These are phyloP conservation scores for Telfairia occidentalis DNA, from an alignment of 331 rosid species.

Conservation along the genomic window DNA sequence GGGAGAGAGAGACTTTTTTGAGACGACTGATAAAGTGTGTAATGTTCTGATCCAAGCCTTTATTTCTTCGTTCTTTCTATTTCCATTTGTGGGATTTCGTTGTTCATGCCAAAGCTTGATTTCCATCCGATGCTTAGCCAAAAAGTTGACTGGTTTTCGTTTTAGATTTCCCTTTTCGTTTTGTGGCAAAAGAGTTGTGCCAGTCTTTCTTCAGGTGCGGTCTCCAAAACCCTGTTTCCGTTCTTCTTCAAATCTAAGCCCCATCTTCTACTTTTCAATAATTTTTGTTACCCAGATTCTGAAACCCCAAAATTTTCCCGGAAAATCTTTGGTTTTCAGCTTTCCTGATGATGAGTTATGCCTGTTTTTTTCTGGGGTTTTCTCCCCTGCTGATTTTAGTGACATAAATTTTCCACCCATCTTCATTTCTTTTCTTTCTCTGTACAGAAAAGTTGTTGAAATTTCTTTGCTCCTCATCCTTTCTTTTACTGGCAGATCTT, in stretches of 20 bases:
- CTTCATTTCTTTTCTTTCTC: neutral
- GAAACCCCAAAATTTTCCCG: neutral
- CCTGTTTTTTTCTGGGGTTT: neutral
- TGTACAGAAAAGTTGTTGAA: neutral
- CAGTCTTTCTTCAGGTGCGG: neutral
- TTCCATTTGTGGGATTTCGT: constrained; percentile 9
- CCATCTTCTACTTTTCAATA: neutral
- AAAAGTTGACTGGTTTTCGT: constrained; percentile 5
- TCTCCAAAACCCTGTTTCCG: neutral
- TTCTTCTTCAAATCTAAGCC: constrained; percentile 10
- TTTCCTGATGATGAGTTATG: neutral
- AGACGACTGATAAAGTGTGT: constrained; percentile 20
- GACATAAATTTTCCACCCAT: neutral
- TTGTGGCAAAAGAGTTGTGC: neutral
- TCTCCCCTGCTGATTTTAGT: constrained; percentile 1
- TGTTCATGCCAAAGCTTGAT: neutral
- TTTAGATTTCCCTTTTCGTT: neutral
- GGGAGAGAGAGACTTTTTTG: constrained; percentile 17
- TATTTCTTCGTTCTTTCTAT: constrained; percentile 14
- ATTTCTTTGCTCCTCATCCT: constrained; percentile 14
- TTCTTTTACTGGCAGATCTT: constrained; percentile 31
- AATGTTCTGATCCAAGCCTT: constrained; percentile 41
- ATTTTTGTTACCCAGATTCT: constrained; percentile 9
- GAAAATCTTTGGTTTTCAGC: constrained; percentile 8
- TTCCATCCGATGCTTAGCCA: constrained; percentile 1